Percentiles rank a stretch among this genome's conserved stretches.
Evolutionary conservation across 768 basidiomycete species (phyloP).

Genomic region (Leccinum truebloodii): DNA sequence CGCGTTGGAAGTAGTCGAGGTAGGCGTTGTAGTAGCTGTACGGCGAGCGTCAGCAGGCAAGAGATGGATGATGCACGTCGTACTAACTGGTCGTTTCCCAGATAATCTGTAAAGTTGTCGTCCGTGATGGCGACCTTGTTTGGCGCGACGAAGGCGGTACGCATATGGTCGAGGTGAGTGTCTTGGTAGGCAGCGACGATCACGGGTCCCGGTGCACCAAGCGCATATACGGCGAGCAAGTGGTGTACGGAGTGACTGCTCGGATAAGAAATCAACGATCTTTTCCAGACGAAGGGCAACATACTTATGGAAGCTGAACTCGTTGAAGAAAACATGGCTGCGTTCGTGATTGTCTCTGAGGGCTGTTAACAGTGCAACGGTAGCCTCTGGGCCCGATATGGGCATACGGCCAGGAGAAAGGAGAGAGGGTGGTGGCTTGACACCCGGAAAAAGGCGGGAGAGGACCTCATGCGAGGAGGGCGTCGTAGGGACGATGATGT

Average conservation of each 20-base stretch:
- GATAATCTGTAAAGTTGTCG: slow-evolving; percentile 24
- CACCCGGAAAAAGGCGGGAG: slow-evolving; percentile 33
- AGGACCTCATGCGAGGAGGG: slow-evolving; percentile 26
- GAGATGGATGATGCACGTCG: background rate
- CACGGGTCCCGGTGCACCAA: slow-evolving; percentile 51
- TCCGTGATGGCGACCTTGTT: slow-evolving; percentile 27
- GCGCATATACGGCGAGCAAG: slow-evolving; percentile 55
- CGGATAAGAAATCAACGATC: background rate
- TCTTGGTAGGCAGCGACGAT: slow-evolving; percentile 44
- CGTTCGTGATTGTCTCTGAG: slow-evolving; percentile 54
- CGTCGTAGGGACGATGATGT: slow-evolving; percentile 17
- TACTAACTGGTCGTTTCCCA: slow-evolving; percentile 34
- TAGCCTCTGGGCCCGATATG: slow-evolving; percentile 41
- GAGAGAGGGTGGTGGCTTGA: slow-evolving; percentile 32
- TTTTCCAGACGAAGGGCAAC: background rate
- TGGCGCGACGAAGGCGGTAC: slow-evolving; percentile 34
- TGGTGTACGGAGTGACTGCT: slow-evolving; percentile 58
- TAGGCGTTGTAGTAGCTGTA: slow-evolving; percentile 36
- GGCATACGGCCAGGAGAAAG: slow-evolving; percentile 40
- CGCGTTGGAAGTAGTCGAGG: slow-evolving; percentile 32
- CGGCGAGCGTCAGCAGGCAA: background rate
- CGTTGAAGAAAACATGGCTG: slow-evolving; percentile 57
- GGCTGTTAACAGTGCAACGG: slow-evolving; percentile 37
- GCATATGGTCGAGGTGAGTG: slow-evolving; percentile 41
- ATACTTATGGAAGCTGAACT: slow-evolving; percentile 35